phyloP scores from a whole-genome alignment of 2,329 filamentous ascomycete species.

The Dactylellina drechsleri region DNA sequence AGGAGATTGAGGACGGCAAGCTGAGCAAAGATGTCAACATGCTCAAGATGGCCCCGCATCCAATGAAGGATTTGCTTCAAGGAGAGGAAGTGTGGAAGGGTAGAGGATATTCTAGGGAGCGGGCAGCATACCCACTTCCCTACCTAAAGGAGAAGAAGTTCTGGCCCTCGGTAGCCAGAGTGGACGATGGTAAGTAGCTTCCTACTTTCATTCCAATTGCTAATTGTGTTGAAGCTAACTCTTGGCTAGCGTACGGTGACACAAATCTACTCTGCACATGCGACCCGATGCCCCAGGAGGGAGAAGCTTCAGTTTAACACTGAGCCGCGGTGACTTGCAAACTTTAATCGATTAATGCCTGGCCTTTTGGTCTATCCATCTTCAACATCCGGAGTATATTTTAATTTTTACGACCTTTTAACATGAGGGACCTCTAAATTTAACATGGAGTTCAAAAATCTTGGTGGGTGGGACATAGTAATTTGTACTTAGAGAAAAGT shows the following conservation, averaged over 20 bases:
- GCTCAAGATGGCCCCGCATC: conserved; percentile 88
- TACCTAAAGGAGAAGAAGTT: conserved; percentile 96
- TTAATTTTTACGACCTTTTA: conserved; percentile 20
- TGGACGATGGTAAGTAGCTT: conserved; percentile 79
- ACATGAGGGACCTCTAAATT: conserved; percentile 54
- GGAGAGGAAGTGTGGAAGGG: conserved; percentile 73
- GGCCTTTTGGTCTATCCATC: conserved; percentile 1
- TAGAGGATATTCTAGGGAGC: conserved; percentile 80
- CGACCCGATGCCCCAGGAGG: conserved; percentile 74
- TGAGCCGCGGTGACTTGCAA: conserved; percentile 9
- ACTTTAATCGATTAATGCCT: background rate
- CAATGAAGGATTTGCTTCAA: conserved; percentile 79
- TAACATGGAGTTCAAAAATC: conserved; percentile 53
- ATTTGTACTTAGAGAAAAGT: conserved; percentile 36
- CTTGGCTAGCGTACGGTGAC: conserved; percentile 78
- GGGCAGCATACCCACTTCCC: conserved; percentile 84
- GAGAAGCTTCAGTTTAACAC: conserved; percentile 58
- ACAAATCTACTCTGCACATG: conserved; percentile 95
- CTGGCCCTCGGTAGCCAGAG: conserved; percentile 86
- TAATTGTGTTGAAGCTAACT: conserved; percentile 56
- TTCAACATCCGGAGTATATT: background rate
- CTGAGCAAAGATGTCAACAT: conserved; percentile 81
- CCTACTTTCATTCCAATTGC: conserved; percentile 29
- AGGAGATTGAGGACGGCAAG: conserved; percentile 80
- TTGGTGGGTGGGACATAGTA: conserved; percentile 23